Evolutionary conservation across 257 asterid genomes (phyloP), one percentile per base, ranked within the genome.

Genomic region (Salvia splendens): DNA sequence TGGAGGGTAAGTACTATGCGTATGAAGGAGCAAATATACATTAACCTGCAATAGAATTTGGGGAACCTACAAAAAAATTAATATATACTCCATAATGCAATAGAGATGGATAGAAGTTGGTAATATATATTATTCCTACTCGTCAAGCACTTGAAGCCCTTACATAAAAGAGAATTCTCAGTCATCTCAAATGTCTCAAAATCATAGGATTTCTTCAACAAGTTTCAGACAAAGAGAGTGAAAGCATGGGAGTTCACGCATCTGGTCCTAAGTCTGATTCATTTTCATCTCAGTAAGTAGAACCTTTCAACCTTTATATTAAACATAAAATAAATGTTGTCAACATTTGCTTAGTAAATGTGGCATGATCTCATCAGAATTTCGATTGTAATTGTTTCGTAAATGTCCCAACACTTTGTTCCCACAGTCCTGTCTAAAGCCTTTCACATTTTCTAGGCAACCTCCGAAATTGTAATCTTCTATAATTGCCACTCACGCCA

Each of bases 131-230:
- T 24, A 24, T 24, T 72, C 12, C 59, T 35, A 17, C 67, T 35
- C 30, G 47, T 54, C 51, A 38, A 48, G 36, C 55, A 51, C 30
- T 36, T 50, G 61, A 50, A 14, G 46, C 63, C 38, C n/a, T 12
- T 40, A 51, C 24, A 16, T 50, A 48, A 51, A 32, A 54, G 17
- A 54, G 2, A 5, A 54, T 4, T 38, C 5, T 33, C 14, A 12
- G n/a, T 36, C 17, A 61, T 67, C 64, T 50, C 33, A 32, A 46
- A 59, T 7, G 49, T 59, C 68, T 20, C 36, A 30, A 20, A 59
- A 64, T 15, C 36, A 33, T 53, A 52, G 43, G 17, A 49, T 51
- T 15, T 12, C 56, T 59, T 14, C 11, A 53, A 36, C 57, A 16
- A 3, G 11, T n/a, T 24, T 53, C 36, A 24, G 36, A 15, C 15